A percentile compares a stretch with the other conserved stretches of the same genome.
phyloP scores from a whole-genome alignment of 805 yeast species.

The Saturnispora sanitii region DNA sequence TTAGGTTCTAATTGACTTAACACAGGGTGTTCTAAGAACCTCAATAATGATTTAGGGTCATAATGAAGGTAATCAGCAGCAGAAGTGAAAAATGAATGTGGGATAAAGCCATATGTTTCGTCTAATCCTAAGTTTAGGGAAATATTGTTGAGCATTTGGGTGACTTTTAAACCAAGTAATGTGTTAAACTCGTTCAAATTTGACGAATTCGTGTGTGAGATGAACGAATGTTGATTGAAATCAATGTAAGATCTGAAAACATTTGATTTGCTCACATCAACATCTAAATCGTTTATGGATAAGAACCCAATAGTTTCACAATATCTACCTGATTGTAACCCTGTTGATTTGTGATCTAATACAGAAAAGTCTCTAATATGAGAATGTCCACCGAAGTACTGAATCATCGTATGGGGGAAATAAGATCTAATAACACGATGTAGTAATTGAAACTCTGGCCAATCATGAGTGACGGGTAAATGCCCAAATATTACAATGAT shows the following conservation, averaged over 20 bases:
- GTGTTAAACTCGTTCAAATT: slow-evolving; percentile 39
- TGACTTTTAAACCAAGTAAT: slow-evolving; percentile 38
- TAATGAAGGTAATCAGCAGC: slow-evolving; percentile 47
- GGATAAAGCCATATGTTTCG: slow-evolving; percentile 54
- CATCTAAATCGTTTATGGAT: slow-evolving; percentile 31
- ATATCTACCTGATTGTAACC: slow-evolving; percentile 86
- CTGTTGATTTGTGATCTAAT: slow-evolving; percentile 59
- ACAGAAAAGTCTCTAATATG: slow-evolving; percentile 79
- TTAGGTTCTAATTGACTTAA: slow-evolving; percentile 28
- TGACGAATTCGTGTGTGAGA: slow-evolving; percentile 45
- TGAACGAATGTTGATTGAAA: slow-evolving; percentile 64
- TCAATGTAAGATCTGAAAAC: slow-evolving; percentile 67
- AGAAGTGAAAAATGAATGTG: slow-evolving; percentile 53
- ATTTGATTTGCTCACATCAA: slow-evolving; percentile 11
- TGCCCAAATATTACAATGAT: slow-evolving; percentile 68
- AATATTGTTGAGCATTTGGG: slow-evolving; percentile 31
- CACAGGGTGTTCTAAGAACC: slow-evolving; percentile 47
- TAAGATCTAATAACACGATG: slow-evolving; percentile 42
- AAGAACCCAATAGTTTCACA: slow-evolving; percentile 91
- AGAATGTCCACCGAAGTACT: slow-evolving; percentile 90
- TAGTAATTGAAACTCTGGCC: slow-evolving; percentile 42
- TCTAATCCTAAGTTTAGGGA: slow-evolving; percentile 46
- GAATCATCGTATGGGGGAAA: slow-evolving; percentile 59
- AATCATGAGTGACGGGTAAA: slow-evolving; percentile 52
- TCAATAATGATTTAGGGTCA: slow-evolving; percentile 46